Evolutionary conservation across 306 rosid genomes (phyloP).

Genomic region (Ceratonia siliqua): DNA sequence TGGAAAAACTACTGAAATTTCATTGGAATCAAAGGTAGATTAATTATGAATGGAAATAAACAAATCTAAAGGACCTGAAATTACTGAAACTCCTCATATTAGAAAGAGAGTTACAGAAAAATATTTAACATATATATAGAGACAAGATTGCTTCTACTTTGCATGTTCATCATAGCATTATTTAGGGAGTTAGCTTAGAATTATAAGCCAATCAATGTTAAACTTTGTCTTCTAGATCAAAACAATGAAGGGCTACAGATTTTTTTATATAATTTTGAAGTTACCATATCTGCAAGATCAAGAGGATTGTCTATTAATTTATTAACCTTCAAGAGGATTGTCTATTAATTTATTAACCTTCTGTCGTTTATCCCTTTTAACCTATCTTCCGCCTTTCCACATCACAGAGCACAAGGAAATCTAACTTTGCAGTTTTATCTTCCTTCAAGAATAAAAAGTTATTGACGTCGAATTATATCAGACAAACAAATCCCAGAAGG

Average conservation of each 20-base stretch:
- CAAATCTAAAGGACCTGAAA: too few relatives aligned
- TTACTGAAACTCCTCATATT: too few relatives aligned
- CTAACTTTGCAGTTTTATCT: slow-evolving; percentile 41
- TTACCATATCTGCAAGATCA: slow-evolving; percentile 51
- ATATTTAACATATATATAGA: neutral
- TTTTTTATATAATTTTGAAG: slow-evolving; percentile 23
- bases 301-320: slow-evolving; percentile 43
- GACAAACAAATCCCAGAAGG: slow-evolving; percentile 31
- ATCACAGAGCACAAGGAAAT: slow-evolving; percentile 62
- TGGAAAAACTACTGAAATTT: neutral
- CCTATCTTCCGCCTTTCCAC: slow-evolving; percentile 41
- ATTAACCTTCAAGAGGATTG: slow-evolving; percentile 26
- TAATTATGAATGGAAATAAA: neutral
- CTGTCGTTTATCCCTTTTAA: slow-evolving; percentile 39
- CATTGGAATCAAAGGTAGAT: slow-evolving; percentile 15
- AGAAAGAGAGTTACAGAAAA: too few relatives aligned
- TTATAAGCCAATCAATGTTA: slow-evolving; percentile 27
- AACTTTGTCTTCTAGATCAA: slow-evolving; percentile 23
- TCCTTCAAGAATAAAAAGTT: slow-evolving; percentile 29
- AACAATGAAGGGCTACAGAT: slow-evolving; percentile 30
- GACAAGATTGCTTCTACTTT: slow-evolving; percentile 24
- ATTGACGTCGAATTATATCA: slow-evolving; percentile 30
- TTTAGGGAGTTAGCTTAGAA: slow-evolving; percentile 23
- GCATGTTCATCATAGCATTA: slow-evolving; percentile 27
- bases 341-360: slow-evolving; percentile 24